Percentiles rank a stretch among this genome's conserved stretches.
These are phyloP conservation scores for Prunus yedoensis DNA, from an alignment of 331 rosid species.

Conservation along the genomic window DNA sequence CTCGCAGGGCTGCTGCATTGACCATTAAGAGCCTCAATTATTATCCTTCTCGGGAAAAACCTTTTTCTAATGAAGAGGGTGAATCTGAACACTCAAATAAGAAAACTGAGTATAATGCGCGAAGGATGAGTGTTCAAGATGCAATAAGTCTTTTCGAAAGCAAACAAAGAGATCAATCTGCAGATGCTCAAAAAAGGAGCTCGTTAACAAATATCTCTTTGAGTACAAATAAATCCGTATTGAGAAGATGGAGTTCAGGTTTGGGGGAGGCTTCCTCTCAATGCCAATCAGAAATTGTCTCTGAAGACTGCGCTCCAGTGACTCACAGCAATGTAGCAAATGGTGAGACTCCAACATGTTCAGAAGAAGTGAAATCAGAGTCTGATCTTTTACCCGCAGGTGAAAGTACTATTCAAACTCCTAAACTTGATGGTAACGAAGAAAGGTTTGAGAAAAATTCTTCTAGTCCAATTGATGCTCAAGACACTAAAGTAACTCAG, in stretches of 20 bases:
- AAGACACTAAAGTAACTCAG: conserved; percentile 31
- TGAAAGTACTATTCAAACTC: conserved; percentile 38
- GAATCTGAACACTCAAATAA: conserved; percentile 50
- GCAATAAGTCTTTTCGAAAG: conserved; percentile 93
- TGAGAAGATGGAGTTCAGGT: conserved; percentile 97
- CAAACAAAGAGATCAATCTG: conserved; percentile 68
- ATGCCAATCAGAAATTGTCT: conserved; percentile 47
- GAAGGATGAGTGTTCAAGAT: conserved; percentile 91
- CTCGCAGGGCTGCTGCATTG: conserved; percentile 83
- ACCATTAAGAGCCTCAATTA: conserved; percentile 82
- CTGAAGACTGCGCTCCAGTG: conserved; percentile 45
- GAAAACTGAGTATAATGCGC: conserved; percentile 67
- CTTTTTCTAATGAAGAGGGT: conserved; percentile 59
- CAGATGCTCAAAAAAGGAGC: conserved; percentile 60
- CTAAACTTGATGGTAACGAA: conserved; percentile 34
- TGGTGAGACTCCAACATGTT: conserved; percentile 32
- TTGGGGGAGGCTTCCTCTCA: conserved; percentile 65
- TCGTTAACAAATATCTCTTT: conserved; percentile 58
- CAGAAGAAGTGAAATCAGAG: conserved; percentile 37
- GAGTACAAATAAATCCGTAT: conserved; percentile 73
- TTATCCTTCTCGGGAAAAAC: conserved; percentile 64
- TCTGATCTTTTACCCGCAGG: conserved; percentile 41
- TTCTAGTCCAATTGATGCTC: conserved; percentile 41
- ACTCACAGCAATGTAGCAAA: conserved; percentile 37
- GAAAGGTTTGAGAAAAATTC: conserved; percentile 44